These are phyloP conservation scores for Funneliformis mosseae DNA, from an alignment of 192 early-diverging fungal species.

Conservation along the genomic window DNA sequence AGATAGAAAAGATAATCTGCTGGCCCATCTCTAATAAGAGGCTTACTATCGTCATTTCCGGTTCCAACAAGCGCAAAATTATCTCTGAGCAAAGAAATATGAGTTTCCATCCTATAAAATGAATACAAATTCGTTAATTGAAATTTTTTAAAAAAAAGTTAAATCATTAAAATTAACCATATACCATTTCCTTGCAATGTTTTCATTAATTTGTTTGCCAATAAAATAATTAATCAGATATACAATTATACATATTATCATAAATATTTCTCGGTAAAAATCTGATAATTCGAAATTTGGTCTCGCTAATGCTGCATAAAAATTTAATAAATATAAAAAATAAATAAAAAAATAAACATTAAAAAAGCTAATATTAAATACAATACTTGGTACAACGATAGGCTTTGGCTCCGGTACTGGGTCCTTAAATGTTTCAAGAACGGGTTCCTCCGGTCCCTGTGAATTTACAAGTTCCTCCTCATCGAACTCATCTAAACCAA, in stretches of 20 bases:
- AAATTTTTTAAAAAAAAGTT: neutral
- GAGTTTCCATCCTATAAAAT: constrained; percentile 9
- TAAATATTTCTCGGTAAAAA: neutral
- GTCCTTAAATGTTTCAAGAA: neutral
- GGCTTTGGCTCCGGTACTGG: neutral
- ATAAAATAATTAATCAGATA: constrained; percentile 14
- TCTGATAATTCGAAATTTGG: neutral
- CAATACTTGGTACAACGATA: neutral
- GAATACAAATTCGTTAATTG: neutral
- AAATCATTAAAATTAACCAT: neutral
- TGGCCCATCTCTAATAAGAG: constrained; percentile 3
- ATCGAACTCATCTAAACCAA: constrained; percentile 1
- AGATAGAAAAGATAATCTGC: constrained; percentile 7
- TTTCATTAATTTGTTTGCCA: constrained; percentile 9
- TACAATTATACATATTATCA: neutral
- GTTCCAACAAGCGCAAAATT: constrained; percentile 9
- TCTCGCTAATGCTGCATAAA: neutral
- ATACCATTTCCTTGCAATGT: constrained; percentile 11
- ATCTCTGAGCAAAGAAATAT: neutral
- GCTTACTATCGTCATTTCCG: neutral
- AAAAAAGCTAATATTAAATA: neutral
- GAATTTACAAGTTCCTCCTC: neutral
- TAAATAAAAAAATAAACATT: neutral
- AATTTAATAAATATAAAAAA: neutral
- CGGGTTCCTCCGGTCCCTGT: neutral